Evolutionary conservation across 1,284 basidiomycete species (phyloP), one percentile per base, ranked within the genome.

Genomic region (Chondrostereum purpureum): DNA sequence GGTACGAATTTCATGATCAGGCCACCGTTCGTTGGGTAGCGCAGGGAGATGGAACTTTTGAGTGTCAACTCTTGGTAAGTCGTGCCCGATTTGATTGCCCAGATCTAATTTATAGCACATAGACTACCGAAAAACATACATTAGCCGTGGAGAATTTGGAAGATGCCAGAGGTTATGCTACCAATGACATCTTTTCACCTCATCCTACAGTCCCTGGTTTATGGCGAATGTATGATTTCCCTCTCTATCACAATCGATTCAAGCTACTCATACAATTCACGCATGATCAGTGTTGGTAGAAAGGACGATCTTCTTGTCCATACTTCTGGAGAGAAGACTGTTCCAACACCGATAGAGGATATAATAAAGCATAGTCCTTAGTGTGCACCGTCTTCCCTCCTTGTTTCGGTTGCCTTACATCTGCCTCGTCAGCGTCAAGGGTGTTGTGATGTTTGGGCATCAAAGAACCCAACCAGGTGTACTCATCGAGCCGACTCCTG

Each of bases 371-470:
- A 16, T n/a, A 54, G 53, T 38, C 47, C 50, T 4, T 13, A 45
- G 51, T 53, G 27, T 6, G 50, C 34, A 37, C 27, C n/a, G 23
- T 17, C 16, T 42, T 35, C 14, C n/a, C n/a, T 35, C 13, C 8
- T 20, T 14, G 17, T 44, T 21, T 18, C 21, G 20, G 18, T 39
- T 33, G 27, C 10, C 27, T 33, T 10, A 33, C 33, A 12, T 22
- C n/a, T n/a, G 19, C 23, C 5, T 50, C 42, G 21, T 18, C 39
- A 66, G 64, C n/a, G 56, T 73, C 4, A 46, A 56, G 5, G 63
- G 57, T 0, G 58, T 57, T 5, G 45, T 70, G 21, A 58, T 75
- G 53, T 75, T 72, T 17, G 71, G 73, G 14, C 53, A 63, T 1
- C 63, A 56, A 12, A 63, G 58, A 10, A 56, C 61, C 17, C 64